phyloP scores from a whole-genome alignment of 352 stramenopile species.

The Phytophthora colocasiae region DNA sequence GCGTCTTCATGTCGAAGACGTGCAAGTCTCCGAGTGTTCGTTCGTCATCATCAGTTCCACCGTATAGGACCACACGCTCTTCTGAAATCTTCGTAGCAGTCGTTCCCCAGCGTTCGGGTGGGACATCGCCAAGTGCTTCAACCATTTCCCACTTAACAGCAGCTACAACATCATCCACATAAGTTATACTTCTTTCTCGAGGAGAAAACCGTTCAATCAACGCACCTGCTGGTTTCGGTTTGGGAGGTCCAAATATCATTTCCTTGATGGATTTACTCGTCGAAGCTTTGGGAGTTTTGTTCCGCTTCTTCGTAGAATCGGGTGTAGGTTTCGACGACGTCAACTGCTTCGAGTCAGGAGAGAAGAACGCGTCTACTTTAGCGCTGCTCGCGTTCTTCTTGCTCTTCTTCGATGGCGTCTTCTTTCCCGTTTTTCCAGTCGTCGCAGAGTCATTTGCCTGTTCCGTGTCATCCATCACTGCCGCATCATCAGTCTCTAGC shows the following conservation, averaged over 20 bases:
- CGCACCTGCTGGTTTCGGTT: slow-evolving; percentile 34
- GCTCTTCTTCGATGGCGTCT: slow-evolving; percentile 42
- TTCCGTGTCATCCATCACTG: slow-evolving; percentile 3
- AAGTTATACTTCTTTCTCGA: too few relatives aligned
- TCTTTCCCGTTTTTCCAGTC: slow-evolving; percentile 19
- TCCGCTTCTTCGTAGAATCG: slow-evolving; percentile 55
- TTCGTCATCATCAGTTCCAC: slow-evolving; percentile 90
- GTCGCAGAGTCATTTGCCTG: slow-evolving; percentile 11
- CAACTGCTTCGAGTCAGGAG: slow-evolving; percentile 46
- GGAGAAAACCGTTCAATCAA: neutral
- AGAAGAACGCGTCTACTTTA: slow-evolving; percentile 50
- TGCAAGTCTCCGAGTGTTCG: slow-evolving; percentile 85
- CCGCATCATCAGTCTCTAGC: slow-evolving; percentile 5
- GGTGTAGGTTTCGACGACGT: slow-evolving; percentile 38
- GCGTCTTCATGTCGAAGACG: slow-evolving; percentile 84
- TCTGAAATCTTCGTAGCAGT: slow-evolving; percentile 90
- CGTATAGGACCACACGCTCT: slow-evolving; percentile 91
- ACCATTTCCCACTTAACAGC: slow-evolving; percentile 51
- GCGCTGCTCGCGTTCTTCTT: slow-evolving; percentile 32
- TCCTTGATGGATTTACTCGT: slow-evolving; percentile 32
- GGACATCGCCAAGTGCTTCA: slow-evolving; percentile 38
- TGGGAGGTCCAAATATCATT: slow-evolving; percentile 12
- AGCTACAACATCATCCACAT: slow-evolving; percentile 12
- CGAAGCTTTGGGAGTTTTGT: slow-evolving; percentile 38
- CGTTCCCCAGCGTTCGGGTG: slow-evolving; percentile 89